Evolutionary conservation across 1,139 yeast genomes (phyloP).

Genomic region (Komagataea norvegica): DNA sequence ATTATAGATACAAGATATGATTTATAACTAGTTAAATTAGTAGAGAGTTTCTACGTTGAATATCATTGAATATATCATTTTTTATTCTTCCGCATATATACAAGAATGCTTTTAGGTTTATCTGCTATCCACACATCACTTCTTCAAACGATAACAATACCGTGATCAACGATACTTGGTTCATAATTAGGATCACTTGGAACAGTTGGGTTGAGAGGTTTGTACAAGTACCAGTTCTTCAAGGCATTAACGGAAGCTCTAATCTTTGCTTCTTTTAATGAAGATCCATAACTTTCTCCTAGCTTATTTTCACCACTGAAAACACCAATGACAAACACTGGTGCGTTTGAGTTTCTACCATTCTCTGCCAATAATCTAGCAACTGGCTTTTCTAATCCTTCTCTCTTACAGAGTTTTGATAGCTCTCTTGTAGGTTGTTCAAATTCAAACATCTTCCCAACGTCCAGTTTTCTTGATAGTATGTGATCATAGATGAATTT

Average conservation of each 20-base stretch:
- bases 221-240: constrained; percentile 86
- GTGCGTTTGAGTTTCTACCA: constrained; percentile 80
- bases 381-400: constrained; percentile 70
- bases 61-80: not conserved
- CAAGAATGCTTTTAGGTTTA: constrained; percentile 9
- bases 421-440: constrained; percentile 84
- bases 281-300: constrained; percentile 96
- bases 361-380: constrained; percentile 87
- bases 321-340: constrained; percentile 88
- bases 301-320: constrained; percentile 77
- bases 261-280: constrained; percentile 85
- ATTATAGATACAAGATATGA: no score
- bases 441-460: constrained; percentile 71
- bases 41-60: no score
- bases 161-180: constrained; percentile 37
- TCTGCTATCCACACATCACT: not conserved
- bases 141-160: constrained; percentile 37
- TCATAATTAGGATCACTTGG: constrained; percentile 52
- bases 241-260: constrained; percentile 90
- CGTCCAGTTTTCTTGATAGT: constrained; percentile 71
- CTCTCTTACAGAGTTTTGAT: constrained; percentile 70
- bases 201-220: constrained; percentile 57
- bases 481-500: constrained; percentile 68
- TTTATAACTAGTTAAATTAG: no score
- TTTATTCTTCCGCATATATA: constrained; percentile 6